Evolutionary conservation across 2,329 filamentous ascomycete genomes (phyloP).

Genomic region (Alternaria conjuncta): DNA sequence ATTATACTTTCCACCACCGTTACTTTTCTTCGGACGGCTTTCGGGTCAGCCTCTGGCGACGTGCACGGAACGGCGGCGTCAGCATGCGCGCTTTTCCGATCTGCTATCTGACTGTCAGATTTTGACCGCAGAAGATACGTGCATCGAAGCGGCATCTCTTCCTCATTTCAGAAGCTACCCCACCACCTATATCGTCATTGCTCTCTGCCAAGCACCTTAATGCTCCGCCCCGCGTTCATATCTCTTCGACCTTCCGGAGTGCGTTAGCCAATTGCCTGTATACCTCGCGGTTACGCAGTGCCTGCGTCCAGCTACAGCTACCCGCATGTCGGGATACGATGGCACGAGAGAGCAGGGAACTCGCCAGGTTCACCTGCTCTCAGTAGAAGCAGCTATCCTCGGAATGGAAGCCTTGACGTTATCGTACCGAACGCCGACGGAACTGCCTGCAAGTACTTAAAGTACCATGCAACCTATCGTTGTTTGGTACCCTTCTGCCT

Average conservation of each 20-base stretch:
- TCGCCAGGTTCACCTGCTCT: slow-evolving; percentile 4
- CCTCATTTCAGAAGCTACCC: slow-evolving; percentile 6
- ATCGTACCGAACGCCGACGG: slow-evolving; percentile 12
- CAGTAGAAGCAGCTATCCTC: slow-evolving; percentile 6
- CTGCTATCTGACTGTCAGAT: background rate
- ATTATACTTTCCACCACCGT: background rate
- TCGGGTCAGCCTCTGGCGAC: background rate
- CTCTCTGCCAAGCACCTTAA: slow-evolving; percentile 30
- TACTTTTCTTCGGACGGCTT: slow-evolving; percentile 1
- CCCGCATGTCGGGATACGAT: background rate
- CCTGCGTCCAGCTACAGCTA: slow-evolving; percentile 16
- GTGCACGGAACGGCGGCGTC: background rate
- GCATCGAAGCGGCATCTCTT: background rate
- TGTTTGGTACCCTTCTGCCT: slow-evolving; percentile 1
- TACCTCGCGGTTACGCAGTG: slow-evolving; percentile 15
- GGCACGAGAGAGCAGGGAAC: slow-evolving; percentile 5
- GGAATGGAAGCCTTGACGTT: slow-evolving; percentile 25
- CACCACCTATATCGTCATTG: slow-evolving; percentile 29
- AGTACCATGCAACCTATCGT: background rate
- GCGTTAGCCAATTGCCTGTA: slow-evolving; percentile 31
- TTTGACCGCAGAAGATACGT: slow-evolving; percentile 3
- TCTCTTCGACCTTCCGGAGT: slow-evolving; percentile 40
- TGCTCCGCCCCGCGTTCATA: slow-evolving; percentile 20
- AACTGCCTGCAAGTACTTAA: slow-evolving; percentile 20
- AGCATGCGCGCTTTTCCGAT: background rate